These are phyloP conservation scores for Colletotrichum sp. DNA, from an alignment of 2,329 filamentous ascomycete species.

Conservation along the genomic window DNA sequence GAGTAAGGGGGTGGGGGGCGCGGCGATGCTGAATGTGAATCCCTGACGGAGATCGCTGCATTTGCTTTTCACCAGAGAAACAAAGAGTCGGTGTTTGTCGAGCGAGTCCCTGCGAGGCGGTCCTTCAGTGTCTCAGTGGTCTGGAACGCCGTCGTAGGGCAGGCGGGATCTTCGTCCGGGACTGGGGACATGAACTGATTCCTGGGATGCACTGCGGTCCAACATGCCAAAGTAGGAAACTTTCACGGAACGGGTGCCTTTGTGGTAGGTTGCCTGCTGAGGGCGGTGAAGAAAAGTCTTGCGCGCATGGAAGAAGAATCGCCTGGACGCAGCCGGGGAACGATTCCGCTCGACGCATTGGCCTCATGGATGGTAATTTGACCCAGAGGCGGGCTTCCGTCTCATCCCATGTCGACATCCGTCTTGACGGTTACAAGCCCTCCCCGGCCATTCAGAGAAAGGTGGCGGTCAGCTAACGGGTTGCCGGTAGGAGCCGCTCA, in stretches of 20 bases:
- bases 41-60: constrained; percentile 12
- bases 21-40: not conserved
- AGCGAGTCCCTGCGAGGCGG: not conserved
- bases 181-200: not conserved
- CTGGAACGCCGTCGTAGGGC: not conserved
- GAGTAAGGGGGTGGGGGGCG: not conserved
- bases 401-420: not conserved
- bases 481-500: not conserved
- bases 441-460: not conserved
- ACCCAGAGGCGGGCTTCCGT: not conserved
- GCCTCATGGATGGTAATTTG: not conserved
- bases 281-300: not conserved
- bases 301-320: not conserved
- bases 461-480: not conserved
- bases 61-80: not conserved
- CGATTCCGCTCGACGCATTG: not conserved
- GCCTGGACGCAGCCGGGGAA: not conserved
- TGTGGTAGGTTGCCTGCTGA: not conserved
- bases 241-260: not conserved
- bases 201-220: not conserved
- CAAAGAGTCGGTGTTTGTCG: not conserved
- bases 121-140: not conserved
- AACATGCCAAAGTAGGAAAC: not conserved
- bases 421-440: not conserved
- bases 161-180: constrained; percentile 7